These are phyloP conservation scores for Poteriospumella lacustris DNA, from an alignment of 108 stramenopile genomes.

Conservation along the genomic window DNA sequence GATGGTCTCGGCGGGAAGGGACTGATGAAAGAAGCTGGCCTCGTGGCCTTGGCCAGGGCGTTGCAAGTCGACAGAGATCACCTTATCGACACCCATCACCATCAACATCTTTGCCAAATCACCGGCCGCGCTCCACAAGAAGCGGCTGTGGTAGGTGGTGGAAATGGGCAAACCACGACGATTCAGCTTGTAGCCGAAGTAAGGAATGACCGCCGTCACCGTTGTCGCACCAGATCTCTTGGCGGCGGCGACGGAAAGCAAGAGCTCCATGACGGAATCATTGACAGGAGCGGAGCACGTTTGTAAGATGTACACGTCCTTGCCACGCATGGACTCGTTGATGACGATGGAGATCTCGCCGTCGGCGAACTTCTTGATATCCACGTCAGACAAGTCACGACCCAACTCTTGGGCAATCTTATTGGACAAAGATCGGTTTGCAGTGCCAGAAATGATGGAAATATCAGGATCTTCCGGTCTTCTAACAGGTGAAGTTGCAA, in stretches of 20 bases:
- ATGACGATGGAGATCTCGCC: conserved; percentile 69
- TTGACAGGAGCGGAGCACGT: conserved; percentile 54
- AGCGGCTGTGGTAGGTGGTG: not conserved
- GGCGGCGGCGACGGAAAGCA: conserved; percentile 65
- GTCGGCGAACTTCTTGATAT: conserved; percentile 66
- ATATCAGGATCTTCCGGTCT: not conserved
- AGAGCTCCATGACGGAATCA: conserved; percentile 68
- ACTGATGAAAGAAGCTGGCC: conserved; percentile 21
- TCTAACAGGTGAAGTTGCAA: too few relatives aligned
- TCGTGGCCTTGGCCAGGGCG: conserved; percentile 39
- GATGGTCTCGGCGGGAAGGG: not conserved
- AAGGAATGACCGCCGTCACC: conserved; percentile 75
- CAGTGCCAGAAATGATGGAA: conserved; percentile 61
- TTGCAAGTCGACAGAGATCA: conserved; percentile 47
- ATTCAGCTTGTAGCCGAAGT: conserved; percentile 66
- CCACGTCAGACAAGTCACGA: conserved; percentile 54
- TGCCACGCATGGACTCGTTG: conserved; percentile 62
- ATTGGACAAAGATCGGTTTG: conserved; percentile 57
- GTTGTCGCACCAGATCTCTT: conserved; percentile 68
- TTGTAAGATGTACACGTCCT: conserved; percentile 69
- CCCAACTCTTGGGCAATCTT: conserved; percentile 73
- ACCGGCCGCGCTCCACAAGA: conserved; percentile 6
- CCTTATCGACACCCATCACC: conserved; percentile 47
- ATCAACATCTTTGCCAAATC: conserved; percentile 37
- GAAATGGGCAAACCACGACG: conserved; percentile 21